phyloP scores from a whole-genome alignment of 345 rosid genomes.

The Gossypium herbaceum region DNA sequence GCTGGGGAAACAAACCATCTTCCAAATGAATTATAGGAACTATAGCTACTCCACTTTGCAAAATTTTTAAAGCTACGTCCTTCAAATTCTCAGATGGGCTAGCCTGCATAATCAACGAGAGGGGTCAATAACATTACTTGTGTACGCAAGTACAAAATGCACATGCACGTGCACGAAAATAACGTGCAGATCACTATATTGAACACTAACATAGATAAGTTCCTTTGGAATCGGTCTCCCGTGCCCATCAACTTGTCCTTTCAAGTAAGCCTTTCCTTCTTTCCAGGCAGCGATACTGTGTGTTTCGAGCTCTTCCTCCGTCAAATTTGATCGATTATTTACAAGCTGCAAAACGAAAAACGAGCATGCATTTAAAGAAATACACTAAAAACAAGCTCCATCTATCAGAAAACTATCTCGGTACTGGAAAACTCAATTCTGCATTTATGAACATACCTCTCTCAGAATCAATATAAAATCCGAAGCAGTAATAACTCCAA shows the following conservation, averaged over 20 bases:
- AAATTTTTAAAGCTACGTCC: conserved; percentile 44
- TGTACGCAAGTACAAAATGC: not conserved
- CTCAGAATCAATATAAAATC: conserved; percentile 68
- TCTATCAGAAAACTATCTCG: not conserved
- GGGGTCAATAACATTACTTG: not conserved
- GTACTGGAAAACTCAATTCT: conserved; percentile 1
- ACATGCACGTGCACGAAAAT: not conserved
- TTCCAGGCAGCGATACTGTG: conserved; percentile 64
- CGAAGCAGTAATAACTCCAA: conserved; percentile 63
- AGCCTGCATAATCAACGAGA: conserved; percentile 37
- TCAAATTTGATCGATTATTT: conserved; percentile 62
- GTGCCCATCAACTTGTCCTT: conserved; percentile 38
- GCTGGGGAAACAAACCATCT: conserved; percentile 60
- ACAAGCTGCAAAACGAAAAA: conserved; percentile 46
- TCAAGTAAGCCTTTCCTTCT: conserved; percentile 42
- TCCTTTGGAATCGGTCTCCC: conserved; percentile 42
- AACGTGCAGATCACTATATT: not conserved
- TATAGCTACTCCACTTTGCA: conserved; percentile 42
- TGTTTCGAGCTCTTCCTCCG: conserved; percentile 79
- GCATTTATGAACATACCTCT: conserved; percentile 43
- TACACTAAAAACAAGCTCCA: not conserved
- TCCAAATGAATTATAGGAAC: conserved; percentile 46
- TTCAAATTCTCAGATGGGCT: conserved; percentile 48
- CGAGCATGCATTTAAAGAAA: not conserved
- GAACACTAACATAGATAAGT: conserved; percentile 53